Conservation (phyloP, 257 asterid species). For the Lantana camara region DNA sequence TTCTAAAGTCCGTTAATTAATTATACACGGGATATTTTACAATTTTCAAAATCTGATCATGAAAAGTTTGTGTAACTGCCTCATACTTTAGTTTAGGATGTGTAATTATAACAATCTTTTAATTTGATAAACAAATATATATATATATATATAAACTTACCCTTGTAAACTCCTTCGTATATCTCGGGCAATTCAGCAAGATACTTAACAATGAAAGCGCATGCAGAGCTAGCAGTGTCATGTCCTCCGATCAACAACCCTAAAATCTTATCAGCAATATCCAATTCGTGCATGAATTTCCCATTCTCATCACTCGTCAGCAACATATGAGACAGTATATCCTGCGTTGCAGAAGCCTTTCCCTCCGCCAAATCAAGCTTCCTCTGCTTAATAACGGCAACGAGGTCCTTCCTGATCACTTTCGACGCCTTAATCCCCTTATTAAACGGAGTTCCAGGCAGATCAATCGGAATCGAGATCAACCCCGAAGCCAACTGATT, state of each 20-base stretch:
- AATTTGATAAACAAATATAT: not conserved
- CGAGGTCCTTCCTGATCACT: constrained; percentile 30
- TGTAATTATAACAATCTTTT: no score
- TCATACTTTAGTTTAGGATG: no score
- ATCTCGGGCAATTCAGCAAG: constrained; percentile 33
- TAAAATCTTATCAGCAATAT: constrained; percentile 36
- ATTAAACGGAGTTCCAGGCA: constrained; percentile 39
- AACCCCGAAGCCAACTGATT: constrained; percentile 32
- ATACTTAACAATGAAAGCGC: constrained; percentile 35
- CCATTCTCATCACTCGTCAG: constrained; percentile 40
- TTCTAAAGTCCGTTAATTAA: no score
- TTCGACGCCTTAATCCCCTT: constrained; percentile 43
- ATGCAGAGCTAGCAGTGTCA: constrained; percentile 36
- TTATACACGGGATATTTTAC: no score
- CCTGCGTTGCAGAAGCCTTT: constrained; percentile 36
- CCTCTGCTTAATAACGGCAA: constrained; percentile 29
- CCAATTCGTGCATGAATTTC: constrained; percentile 37
- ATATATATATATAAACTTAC: not conserved
- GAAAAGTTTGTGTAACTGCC: no score
- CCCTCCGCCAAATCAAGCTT: constrained; percentile 38
- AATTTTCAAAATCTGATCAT: no score
- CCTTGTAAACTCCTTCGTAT: constrained; percentile 28
- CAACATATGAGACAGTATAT: constrained; percentile 44
- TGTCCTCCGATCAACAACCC: constrained; percentile 35
- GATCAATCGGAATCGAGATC: constrained; percentile 36